A percentile compares a stretch with the other conserved stretches of the same genome.
Evolutionary conservation across 2,329 filamentous ascomycete species (phyloP).

Genomic region (Colletotrichum sp.): DNA sequence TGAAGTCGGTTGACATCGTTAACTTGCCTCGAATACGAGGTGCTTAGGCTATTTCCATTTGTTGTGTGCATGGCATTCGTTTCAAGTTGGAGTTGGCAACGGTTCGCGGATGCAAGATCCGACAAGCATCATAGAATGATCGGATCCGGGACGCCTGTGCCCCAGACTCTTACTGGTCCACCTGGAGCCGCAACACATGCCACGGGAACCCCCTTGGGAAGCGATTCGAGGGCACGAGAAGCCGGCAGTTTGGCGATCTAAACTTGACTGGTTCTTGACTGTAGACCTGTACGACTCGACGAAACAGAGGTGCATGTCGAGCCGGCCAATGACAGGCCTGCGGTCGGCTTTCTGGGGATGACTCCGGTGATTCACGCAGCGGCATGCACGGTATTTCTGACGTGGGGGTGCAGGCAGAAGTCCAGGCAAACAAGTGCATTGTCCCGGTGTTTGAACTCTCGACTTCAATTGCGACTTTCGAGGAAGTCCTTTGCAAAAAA

Average conservation of each 20-base stretch:
- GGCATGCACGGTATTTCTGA: neutral
- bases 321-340: neutral
- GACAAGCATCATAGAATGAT: neutral
- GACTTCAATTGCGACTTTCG: neutral
- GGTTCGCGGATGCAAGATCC: neutral
- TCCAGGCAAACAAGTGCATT: neutral
- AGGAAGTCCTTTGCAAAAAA: neutral
- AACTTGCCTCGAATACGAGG: neutral
- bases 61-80: neutral
- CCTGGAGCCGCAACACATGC: neutral
- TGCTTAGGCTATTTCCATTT: neutral
- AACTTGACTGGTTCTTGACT: neutral
- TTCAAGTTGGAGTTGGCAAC: neutral
- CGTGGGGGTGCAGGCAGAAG: neutral
- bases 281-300: neutral
- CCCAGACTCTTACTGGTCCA: neutral
- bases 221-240: neutral
- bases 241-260: neutral
- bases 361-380: neutral
- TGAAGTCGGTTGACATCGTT: neutral
- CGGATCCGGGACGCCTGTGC: neutral
- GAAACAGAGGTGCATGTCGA: neutral
- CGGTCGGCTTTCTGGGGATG: neutral
- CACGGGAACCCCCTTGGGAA: neutral
- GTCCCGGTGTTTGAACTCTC: neutral